Percentiles rank a stretch among this genome's conserved stretches.
These are phyloP conservation scores for Wallacemonas sp. DNA, from an alignment of 208 protist genomes.

Conservation along the genomic window DNA sequence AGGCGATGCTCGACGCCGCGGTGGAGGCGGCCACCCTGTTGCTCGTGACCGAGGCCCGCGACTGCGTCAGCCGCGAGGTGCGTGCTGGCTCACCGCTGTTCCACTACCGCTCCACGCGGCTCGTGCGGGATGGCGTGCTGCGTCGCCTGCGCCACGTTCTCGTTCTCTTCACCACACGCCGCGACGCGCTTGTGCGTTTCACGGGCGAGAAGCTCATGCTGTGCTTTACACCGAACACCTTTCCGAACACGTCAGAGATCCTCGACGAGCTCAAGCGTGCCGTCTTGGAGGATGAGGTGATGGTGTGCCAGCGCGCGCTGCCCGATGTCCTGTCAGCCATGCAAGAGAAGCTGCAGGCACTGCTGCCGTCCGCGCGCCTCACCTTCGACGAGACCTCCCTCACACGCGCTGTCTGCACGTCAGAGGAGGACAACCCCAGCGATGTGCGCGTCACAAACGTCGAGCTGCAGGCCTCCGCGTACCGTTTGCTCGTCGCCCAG, in stretches of 20 bases:
- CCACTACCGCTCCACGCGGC: slow-evolving; percentile 48
- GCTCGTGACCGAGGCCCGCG: slow-evolving; percentile 12
- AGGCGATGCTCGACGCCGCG: slow-evolving; percentile 42
- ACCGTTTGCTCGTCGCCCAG: slow-evolving; percentile 64
- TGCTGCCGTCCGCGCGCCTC: slow-evolving; percentile 48
- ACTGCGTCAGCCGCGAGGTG: background rate
- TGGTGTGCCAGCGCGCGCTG: slow-evolving; percentile 40
- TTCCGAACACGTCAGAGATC: slow-evolving; percentile 54
- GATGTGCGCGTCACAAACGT: slow-evolving; percentile 25
- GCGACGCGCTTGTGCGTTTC: slow-evolving; percentile 43
- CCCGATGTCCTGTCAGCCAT: slow-evolving; percentile 41
- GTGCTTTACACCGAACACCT: slow-evolving; percentile 46
- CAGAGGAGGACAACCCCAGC: slow-evolving; percentile 25
- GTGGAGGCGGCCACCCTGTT: slow-evolving; percentile 37
- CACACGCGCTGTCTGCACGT: slow-evolving; percentile 2
- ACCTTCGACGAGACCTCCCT: slow-evolving; percentile 38
- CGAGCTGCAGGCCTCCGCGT: slow-evolving; percentile 54
- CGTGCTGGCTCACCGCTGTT: slow-evolving; percentile 16
- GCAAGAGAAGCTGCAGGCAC: slow-evolving; percentile 42
- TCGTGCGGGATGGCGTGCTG: slow-evolving; percentile 48
- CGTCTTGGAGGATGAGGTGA: slow-evolving; percentile 45
- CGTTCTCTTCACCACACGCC: slow-evolving; percentile 66
- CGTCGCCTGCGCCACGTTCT: slow-evolving; percentile 48
- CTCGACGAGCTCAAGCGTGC: slow-evolving; percentile 35
- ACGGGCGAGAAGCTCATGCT: slow-evolving; percentile 69